Evolutionary conservation across 2,329 filamentous ascomycete species (phyloP).

Genomic region (Mariannaea sp.): DNA sequence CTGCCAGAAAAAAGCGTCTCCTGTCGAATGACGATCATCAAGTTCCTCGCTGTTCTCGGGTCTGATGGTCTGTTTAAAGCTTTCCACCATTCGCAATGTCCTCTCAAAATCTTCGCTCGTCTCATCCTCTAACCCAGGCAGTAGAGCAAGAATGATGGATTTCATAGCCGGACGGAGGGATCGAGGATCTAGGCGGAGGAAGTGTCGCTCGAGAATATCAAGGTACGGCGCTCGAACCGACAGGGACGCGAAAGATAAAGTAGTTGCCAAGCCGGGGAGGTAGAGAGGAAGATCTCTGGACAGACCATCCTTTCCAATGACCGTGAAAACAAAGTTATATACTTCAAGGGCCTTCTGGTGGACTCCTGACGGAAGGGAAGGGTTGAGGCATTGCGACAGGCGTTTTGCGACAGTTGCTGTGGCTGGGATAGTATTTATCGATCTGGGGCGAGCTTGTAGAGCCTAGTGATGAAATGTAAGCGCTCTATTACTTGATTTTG

Average conservation of each 20-base stretch:
- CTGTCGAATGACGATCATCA: conserved; percentile 59
- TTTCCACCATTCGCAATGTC: conserved; percentile 77
- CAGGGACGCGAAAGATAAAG: conserved; percentile 91
- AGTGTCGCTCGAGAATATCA: conserved; percentile 78
- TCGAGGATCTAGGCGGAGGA: conserved; percentile 71
- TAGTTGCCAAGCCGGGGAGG: conserved; percentile 85
- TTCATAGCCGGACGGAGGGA: conserved; percentile 87
- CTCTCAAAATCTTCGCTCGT: conserved; percentile 96
- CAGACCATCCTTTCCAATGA: conserved; percentile 80
- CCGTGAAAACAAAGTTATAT: conserved; percentile 85
- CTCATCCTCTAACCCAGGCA: conserved; percentile 93
- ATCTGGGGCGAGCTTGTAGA: conserved; percentile 81
- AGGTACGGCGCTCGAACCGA: conserved; percentile 87
- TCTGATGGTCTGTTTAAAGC: conserved; percentile 72
- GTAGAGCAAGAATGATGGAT: conserved; percentile 82
- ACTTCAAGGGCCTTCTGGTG: conserved; percentile 97
- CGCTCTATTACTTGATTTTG: background rate
- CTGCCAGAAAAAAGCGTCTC: conserved; percentile 96
- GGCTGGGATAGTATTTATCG: conserved; percentile 74
- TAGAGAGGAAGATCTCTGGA: conserved; percentile 85
- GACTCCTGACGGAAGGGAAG: conserved; percentile 89
- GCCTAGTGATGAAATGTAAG: conserved; percentile 59
- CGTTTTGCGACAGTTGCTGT: conserved; percentile 86
- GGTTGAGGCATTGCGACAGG: conserved; percentile 92
- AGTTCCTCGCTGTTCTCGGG: conserved; percentile 56